These are phyloP conservation scores for Aspergillus sojae DNA, from an alignment of 2,329 filamentous ascomycete species.

Conservation along the genomic window DNA sequence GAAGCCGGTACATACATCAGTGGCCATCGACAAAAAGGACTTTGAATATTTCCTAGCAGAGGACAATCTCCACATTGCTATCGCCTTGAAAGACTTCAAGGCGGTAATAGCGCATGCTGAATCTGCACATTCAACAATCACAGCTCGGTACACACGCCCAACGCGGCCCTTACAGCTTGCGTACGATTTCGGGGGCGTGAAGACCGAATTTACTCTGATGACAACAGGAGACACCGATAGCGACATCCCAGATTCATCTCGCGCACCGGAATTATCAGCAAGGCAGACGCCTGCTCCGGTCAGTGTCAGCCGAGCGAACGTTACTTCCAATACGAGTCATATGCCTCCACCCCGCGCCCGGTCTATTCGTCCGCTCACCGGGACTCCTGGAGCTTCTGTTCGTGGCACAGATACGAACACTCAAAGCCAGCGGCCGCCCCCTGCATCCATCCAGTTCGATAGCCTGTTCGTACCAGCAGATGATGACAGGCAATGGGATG, in stretches of 20 bases:
- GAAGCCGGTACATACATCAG: slow-evolving; percentile 66
- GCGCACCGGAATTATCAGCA: slow-evolving; percentile 43
- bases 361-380: slow-evolving; percentile 37
- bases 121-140: slow-evolving; percentile 57
- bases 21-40: slow-evolving; percentile 63
- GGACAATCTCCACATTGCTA: slow-evolving; percentile 62
- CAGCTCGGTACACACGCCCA: slow-evolving; percentile 61
- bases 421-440: slow-evolving; percentile 28
- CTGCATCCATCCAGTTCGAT: slow-evolving; percentile 51
- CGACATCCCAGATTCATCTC: slow-evolving; percentile 43
- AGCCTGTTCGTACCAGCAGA: slow-evolving; percentile 65
- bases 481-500: slow-evolving; percentile 64
- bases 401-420: slow-evolving; percentile 25
- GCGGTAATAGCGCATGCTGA: slow-evolving; percentile 66
- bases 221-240: slow-evolving; percentile 59
- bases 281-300: slow-evolving; percentile 39
- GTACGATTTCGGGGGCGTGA: slow-evolving; percentile 59
- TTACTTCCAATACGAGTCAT: slow-evolving; percentile 20
- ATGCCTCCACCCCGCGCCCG: slow-evolving; percentile 37
- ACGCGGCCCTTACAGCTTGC: slow-evolving; percentile 63
- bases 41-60: slow-evolving; percentile 64
- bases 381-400: slow-evolving; percentile 24
- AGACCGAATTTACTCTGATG: slow-evolving; percentile 66
- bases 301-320: slow-evolving; percentile 21
- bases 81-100: slow-evolving; percentile 68